phyloP scores from a whole-genome alignment of 441 rosid species.

The Erysimum cheiri region DNA sequence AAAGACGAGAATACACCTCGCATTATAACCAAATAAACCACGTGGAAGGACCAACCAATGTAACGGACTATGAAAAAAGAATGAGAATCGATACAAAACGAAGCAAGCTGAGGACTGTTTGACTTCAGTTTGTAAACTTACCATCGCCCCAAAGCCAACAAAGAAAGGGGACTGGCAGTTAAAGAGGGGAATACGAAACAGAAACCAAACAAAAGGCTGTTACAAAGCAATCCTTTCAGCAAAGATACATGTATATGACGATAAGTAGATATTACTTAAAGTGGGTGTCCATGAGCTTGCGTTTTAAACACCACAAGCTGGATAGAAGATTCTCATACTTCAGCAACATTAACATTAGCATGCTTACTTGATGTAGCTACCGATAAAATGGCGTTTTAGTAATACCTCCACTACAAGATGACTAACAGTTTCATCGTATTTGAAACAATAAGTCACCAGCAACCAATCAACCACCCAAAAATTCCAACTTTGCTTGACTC shows the following conservation, averaged over 20 bases:
- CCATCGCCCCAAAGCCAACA: not conserved
- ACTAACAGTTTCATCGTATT: slow-evolving; percentile 9
- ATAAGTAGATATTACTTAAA: not conserved
- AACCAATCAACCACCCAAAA: slow-evolving; percentile 2
- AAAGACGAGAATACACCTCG: not conserved
- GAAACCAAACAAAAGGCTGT: not conserved
- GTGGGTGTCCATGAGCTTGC: not conserved
- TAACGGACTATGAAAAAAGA: not conserved
- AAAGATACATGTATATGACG: not conserved
- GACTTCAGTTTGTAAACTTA: not conserved
- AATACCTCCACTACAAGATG: slow-evolving; percentile 25
- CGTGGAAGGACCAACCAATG: slow-evolving; percentile 1
- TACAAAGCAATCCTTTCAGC: not conserved
- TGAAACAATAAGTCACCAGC: not conserved
- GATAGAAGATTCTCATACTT: slow-evolving; percentile 5
- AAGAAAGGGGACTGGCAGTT: not conserved
- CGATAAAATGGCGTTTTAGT: not conserved
- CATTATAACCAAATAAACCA: slow-evolving; percentile 15
- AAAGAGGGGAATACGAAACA: not conserved
- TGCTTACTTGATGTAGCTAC: slow-evolving; percentile 12
- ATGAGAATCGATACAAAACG: not conserved
- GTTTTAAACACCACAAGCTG: slow-evolving; percentile 3
- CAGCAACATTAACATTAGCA: slow-evolving; percentile 5
- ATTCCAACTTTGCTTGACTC: slow-evolving; percentile 1
- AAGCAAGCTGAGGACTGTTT: slow-evolving; percentile 1